Percentiles rank a stretch among this genome's conserved stretches.
These are phyloP conservation scores for Podospora comata DNA, from an alignment of 495 filamentous ascomycete species.

Conservation along the genomic window DNA sequence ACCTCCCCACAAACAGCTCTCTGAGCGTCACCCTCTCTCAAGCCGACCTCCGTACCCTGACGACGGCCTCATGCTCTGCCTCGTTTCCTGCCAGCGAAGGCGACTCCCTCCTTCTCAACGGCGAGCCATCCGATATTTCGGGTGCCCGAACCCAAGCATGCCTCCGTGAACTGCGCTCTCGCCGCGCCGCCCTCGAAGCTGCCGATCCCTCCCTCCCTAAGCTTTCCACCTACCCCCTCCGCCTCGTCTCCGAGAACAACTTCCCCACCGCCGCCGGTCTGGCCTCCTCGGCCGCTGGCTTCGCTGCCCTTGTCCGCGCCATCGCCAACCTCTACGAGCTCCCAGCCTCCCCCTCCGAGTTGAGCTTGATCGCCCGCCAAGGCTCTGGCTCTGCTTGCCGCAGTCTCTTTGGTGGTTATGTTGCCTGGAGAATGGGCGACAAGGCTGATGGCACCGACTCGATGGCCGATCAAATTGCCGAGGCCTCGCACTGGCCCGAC, in stretches of 20 bases:
- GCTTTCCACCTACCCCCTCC: constrained; percentile 68
- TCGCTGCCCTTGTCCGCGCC: constrained; percentile 88
- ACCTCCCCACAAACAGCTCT: constrained; percentile 96
- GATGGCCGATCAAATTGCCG: constrained; percentile 78
- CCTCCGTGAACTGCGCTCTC: constrained; percentile 75
- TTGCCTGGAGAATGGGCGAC: constrained; percentile 80
- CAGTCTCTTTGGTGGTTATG: constrained; percentile 88
- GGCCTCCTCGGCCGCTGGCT: constrained; percentile 87
- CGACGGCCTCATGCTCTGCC: constrained; percentile 87
- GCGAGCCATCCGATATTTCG: constrained; percentile 74
- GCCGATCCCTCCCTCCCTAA: constrained; percentile 68
- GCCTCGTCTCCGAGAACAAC: constrained; percentile 91
- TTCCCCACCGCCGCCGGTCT: constrained; percentile 98
- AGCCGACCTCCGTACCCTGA: constrained; percentile 88
- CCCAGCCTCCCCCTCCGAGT: constrained; percentile 68
- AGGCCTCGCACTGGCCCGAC: constrained; percentile 83
- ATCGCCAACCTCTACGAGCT: constrained; percentile 90
- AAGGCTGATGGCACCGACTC: constrained; percentile 76
- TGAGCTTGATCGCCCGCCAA: constrained; percentile 88
- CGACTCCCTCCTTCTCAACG: constrained; percentile 84
- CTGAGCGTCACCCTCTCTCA: constrained; percentile 95
- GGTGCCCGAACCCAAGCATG: constrained; percentile 88
- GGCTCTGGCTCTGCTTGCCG: constrained; percentile 93
- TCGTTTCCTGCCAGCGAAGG: constrained; percentile 55
- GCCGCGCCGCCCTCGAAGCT: constrained; percentile 70